Percentiles rank a stretch among this genome's conserved stretches.
Evolutionary conservation across 495 filamentous ascomycete species (phyloP).

Genomic region (Neurospora sp.): DNA sequence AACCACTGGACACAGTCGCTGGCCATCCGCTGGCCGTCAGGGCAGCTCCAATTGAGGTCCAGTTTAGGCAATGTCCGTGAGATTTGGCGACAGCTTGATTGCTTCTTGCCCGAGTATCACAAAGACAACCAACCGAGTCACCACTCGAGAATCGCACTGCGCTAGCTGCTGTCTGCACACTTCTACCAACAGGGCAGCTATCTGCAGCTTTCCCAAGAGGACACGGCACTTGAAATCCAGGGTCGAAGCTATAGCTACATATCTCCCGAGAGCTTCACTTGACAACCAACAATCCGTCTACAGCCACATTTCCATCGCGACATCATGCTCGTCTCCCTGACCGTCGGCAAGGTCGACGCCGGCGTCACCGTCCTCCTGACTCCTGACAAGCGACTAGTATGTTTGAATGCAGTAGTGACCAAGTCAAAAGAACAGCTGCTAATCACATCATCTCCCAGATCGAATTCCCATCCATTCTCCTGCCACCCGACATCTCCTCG

Average conservation of each 20-base stretch:
- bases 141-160: neutral
- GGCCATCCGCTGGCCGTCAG: neutral
- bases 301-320: neutral
- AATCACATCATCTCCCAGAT: constrained; percentile 47
- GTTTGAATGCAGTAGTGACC: constrained; percentile 13
- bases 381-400: constrained; percentile 91
- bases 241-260: neutral
- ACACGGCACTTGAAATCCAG: neutral
- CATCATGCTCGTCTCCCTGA: constrained; percentile 88
- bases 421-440: neutral
- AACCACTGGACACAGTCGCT: neutral
- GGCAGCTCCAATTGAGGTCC: neutral
- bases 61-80: neutral
- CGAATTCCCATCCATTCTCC: constrained; percentile 95
- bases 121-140: neutral
- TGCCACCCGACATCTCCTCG: constrained; percentile 86
- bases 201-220: neutral
- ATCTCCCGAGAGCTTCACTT: neutral
- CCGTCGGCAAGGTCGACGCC: constrained; percentile 97
- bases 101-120: neutral
- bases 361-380: constrained; percentile 95
- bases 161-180: neutral
- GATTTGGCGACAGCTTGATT: neutral
- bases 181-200: neutral
- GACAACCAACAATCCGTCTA: neutral